Conservation (phyloP, 352 stramenopile genomes). For the Pythium brassicae region DNA sequence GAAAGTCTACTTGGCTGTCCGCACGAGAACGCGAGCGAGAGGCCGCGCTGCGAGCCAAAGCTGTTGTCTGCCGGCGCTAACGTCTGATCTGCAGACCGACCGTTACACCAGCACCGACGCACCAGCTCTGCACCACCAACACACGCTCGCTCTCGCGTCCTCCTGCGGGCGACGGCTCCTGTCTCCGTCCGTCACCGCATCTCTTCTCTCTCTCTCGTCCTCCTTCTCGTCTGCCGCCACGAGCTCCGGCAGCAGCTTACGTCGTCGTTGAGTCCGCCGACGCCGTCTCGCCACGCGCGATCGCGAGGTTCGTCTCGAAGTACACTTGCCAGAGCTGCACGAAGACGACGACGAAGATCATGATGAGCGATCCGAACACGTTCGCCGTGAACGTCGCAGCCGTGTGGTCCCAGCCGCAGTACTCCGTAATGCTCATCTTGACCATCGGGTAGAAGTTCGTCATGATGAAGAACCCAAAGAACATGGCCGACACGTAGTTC, state of each 20-base stretch:
- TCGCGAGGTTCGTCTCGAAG: conserved; percentile 64
- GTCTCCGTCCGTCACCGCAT: background rate
- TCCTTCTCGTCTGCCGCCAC: background rate
- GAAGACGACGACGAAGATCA: conserved; percentile 84
- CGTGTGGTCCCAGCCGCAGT: conserved; percentile 88
- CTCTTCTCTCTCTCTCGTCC: background rate
- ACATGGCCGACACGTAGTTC: conserved; percentile 88
- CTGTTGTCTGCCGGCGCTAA: too few relatives aligned
- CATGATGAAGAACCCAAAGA: conserved; percentile 88
- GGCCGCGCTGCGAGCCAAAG: background rate
- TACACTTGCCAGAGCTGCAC: conserved; percentile 88
- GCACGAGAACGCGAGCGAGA: background rate
- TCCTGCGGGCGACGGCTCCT: background rate
- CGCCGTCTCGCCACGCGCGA: conserved; percentile 39
- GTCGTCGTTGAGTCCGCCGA: conserved; percentile 1
- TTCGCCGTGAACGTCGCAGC: conserved; percentile 78
- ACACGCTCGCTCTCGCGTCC: background rate
- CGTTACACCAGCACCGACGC: background rate
- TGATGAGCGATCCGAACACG: conserved; percentile 76
- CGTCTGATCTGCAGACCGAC: background rate
- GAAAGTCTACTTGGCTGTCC: conserved; percentile 3
- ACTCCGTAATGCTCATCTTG: conserved; percentile 89
- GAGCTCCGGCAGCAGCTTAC: background rate
- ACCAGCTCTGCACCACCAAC: background rate
- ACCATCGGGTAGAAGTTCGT: conserved; percentile 87